phyloP scores from a whole-genome alignment of 2,329 filamentous ascomycete species.

The Penicillium sp. region DNA sequence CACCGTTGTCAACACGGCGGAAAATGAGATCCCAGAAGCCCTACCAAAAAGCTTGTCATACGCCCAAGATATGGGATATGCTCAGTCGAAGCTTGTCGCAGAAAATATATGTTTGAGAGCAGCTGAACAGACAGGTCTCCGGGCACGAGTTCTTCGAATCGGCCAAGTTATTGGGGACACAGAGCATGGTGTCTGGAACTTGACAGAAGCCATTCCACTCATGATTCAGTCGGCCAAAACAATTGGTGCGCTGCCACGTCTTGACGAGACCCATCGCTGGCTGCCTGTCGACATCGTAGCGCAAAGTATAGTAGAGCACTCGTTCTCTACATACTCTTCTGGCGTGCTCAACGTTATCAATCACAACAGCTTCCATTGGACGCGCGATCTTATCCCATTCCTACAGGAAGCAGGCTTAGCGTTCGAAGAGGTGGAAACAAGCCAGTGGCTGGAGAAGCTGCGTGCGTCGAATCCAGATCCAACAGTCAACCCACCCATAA shows the following conservation, averaged over 20 bases:
- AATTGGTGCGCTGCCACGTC: slow-evolving; percentile 42
- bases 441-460: slow-evolving; percentile 33
- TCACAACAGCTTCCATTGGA: slow-evolving; percentile 49
- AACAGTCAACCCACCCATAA: slow-evolving; percentile 48
- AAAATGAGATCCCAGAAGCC: slow-evolving; percentile 32
- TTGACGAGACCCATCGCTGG: slow-evolving; percentile 45
- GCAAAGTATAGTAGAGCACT: slow-evolving; percentile 28
- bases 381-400: slow-evolving; percentile 50
- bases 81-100: slow-evolving; percentile 40
- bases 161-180: slow-evolving; percentile 53
- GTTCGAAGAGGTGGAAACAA: slow-evolving; percentile 24
- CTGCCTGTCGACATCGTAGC: slow-evolving; percentile 44
- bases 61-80: slow-evolving; percentile 44
- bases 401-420: slow-evolving; percentile 45
- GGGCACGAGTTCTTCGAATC: slow-evolving; percentile 41
- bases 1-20: slow-evolving; percentile 34
- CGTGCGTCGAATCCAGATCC: slow-evolving; percentile 48
- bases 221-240: slow-evolving; percentile 47
- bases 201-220: slow-evolving; percentile 50
- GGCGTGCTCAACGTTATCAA: slow-evolving; percentile 54
- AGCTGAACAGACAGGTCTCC: slow-evolving; percentile 28
- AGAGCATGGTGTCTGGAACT: slow-evolving; percentile 48
- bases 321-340: slow-evolving; percentile 21
- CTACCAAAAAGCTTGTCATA: slow-evolving; percentile 31
- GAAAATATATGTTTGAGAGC: slow-evolving; percentile 38